A percentile compares a stretch with the other conserved stretches of the same genome.
Evolutionary conservation across 768 basidiomycete genomes (phyloP).

Genomic region (Mycena rosella): DNA sequence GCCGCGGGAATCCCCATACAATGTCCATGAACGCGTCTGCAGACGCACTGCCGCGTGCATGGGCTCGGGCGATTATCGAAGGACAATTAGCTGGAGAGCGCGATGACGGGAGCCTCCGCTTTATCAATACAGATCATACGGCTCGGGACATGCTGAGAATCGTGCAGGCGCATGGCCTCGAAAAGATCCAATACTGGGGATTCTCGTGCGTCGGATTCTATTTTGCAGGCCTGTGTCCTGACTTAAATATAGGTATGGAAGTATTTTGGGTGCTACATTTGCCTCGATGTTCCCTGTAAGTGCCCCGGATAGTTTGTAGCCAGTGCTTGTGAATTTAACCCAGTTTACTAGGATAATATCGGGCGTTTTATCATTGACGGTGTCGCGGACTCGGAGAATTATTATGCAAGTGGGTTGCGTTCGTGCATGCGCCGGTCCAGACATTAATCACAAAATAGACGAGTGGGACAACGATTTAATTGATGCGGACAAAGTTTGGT

Average conservation of each 20-base stretch:
- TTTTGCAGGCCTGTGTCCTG: too few relatives aligned
- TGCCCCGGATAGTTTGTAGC: too few relatives aligned
- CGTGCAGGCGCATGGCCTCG: slow-evolving; percentile 24
- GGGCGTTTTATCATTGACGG: slow-evolving; percentile 35
- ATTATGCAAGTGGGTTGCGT: slow-evolving; percentile 23
- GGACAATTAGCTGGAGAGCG: slow-evolving; percentile 17
- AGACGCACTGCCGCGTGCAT: slow-evolving; percentile 12
- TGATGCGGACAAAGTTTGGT: slow-evolving; percentile 52
- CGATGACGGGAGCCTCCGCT: slow-evolving; percentile 30
- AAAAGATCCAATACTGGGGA: slow-evolving; percentile 37
- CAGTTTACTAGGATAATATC: slow-evolving; percentile 24
- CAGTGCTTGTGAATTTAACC: too few relatives aligned
- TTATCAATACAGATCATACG: slow-evolving; percentile 33
- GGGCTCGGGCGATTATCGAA: slow-evolving; percentile 17
- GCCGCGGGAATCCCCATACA: too few relatives aligned
- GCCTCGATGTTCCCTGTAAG: too few relatives aligned
- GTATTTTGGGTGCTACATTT: too few relatives aligned
- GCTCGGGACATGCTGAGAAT: slow-evolving; percentile 38
- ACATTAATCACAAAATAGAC: background rate
- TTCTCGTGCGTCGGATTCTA: slow-evolving; percentile 31
- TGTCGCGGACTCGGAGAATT: slow-evolving; percentile 28
- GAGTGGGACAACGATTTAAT: slow-evolving; percentile 17
- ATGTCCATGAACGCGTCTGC: slow-evolving; percentile 22
- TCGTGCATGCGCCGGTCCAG: background rate
- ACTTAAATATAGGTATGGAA: too few relatives aligned